Evolutionary conservation across 1,284 basidiomycete genomes (phyloP).

Genomic region (Tilletia caries): DNA sequence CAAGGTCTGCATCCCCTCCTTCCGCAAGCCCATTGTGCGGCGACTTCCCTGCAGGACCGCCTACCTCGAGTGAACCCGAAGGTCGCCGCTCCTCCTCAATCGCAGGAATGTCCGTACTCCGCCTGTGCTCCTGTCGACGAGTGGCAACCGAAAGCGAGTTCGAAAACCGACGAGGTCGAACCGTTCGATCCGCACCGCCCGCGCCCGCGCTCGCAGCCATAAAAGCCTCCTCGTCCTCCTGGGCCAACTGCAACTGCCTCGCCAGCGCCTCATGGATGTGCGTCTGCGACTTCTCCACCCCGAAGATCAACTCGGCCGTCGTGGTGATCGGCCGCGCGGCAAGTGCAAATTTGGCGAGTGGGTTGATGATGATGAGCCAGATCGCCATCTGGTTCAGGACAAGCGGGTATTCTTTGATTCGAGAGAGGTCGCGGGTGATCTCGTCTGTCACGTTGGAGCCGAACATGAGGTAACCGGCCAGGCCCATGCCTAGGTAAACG

Average conservation of each 20-base stretch:
- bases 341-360: slow-evolving; percentile 75
- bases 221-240: slow-evolving; percentile 10
- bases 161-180: no score
- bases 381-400: slow-evolving; percentile 72
- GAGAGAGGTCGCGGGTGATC: slow-evolving; percentile 79
- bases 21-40: background rate
- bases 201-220: background rate
- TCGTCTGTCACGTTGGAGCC: slow-evolving; percentile 77
- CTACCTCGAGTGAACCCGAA: background rate
- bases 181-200: background rate
- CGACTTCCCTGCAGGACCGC: background rate
- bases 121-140: background rate
- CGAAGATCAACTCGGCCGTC: slow-evolving; percentile 47
- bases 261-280: background rate
- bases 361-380: slow-evolving; percentile 82
- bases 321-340: slow-evolving; percentile 66
- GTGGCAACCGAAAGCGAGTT: no score
- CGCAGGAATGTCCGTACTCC: background rate
- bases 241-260: background rate
- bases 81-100: background rate
- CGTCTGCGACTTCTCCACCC: slow-evolving; percentile 27
- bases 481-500: slow-evolving; percentile 76
- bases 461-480: slow-evolving; percentile 65
- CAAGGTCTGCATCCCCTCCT: background rate
- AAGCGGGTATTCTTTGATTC: slow-evolving; percentile 71